Evolutionary conservation across 2,329 filamentous ascomycete genomes (phyloP), one percentile per base, ranked within the genome.

Genomic region (Colletotrichum somersetense): DNA sequence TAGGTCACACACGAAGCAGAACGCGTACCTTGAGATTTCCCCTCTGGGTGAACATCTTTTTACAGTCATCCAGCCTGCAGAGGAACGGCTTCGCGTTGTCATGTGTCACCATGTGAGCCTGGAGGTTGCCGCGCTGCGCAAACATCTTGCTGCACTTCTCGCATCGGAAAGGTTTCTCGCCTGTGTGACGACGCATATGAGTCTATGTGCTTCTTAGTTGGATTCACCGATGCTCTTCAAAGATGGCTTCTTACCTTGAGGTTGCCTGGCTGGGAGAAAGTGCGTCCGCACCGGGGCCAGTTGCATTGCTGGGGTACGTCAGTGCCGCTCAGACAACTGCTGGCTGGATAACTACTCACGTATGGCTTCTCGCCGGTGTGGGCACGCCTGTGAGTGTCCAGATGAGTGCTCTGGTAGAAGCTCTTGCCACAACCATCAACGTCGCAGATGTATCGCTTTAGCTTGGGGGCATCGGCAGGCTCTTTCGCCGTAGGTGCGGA

Each of bases 321-420:
- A 82, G 78, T 66, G 44, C 33, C 42, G 52, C 73, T 11, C 65
- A 63, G 11, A 72, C 53, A 48, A 62, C 52, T 30, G 48, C 38
- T 16, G 26, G 26, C 26, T 44, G 18, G 8, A 57, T 2, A 56
- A 26, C 3, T 85, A 85, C 93, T 86, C 85, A 97, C 92, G 80
- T 96, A 98, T 72, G 96, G 96, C 80, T 95, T 96, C 66, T 93
- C 91, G 18, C 96, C 96, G 2, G 94, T 97, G 81, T 99, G 96
- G 6, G 93, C 92, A 74, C 95, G 89, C 57, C 89, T 91, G 80
- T 99, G 96, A 61, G 97, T 98, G 73, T 96, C 93, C 12, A 98
- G 87, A 77, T 98, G 96, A 1, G 95, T 97, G 83, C 96, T 97
- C 79, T 98, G 96, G 72, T 90, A 90, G 81, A 98, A 98, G 73